Conservation (phyloP, 2,329 filamentous ascomycete genomes). For the Fusarium agapanthi region DNA sequence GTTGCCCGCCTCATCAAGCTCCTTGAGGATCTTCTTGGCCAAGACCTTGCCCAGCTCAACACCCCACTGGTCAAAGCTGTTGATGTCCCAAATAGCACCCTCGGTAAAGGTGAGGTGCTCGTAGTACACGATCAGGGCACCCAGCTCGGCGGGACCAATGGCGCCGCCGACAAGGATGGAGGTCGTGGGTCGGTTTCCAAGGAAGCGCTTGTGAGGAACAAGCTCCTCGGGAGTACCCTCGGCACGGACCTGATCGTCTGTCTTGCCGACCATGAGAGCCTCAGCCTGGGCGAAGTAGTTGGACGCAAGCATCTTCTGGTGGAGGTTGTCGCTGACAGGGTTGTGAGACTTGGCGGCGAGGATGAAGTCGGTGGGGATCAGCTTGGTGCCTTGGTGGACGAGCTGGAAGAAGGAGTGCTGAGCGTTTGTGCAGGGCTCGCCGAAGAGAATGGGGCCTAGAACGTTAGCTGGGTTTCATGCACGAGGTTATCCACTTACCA, state of each 20-base stretch:
- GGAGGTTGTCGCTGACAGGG: constrained; percentile 88
- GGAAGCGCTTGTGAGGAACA: constrained; percentile 98
- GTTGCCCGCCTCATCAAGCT: constrained; percentile 82
- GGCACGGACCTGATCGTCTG: constrained; percentile 78
- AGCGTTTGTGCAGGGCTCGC: constrained; percentile 97
- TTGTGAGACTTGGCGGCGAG: constrained; percentile 97
- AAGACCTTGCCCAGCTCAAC: constrained; percentile 97
- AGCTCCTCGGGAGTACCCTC: constrained; percentile 79
- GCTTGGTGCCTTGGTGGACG: constrained; percentile 97
- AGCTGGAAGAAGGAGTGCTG: constrained; percentile 99
- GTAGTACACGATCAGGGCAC: constrained; percentile 97
- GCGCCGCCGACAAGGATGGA: constrained; percentile 88
- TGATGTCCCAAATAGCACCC: constrained; percentile 99
- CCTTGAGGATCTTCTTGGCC: constrained; percentile 88
- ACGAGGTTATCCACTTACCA: constrained; percentile 51
- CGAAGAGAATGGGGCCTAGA: constrained; percentile 85
- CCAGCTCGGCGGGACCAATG: constrained; percentile 93
- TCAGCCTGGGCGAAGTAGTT: constrained; percentile 93
- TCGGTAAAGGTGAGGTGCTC: constrained; percentile 98
- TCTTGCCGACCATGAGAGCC: constrained; percentile 91
- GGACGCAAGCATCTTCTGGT: constrained; percentile 95
- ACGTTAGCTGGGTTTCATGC: constrained; percentile 23
- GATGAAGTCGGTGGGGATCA: constrained; percentile 98
- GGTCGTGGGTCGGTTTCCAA: constrained; percentile 96
- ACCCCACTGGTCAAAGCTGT: constrained; percentile 99